Conservation (phyloP, 129 eudicot genomes). For the Lonicera japonica region DNA sequence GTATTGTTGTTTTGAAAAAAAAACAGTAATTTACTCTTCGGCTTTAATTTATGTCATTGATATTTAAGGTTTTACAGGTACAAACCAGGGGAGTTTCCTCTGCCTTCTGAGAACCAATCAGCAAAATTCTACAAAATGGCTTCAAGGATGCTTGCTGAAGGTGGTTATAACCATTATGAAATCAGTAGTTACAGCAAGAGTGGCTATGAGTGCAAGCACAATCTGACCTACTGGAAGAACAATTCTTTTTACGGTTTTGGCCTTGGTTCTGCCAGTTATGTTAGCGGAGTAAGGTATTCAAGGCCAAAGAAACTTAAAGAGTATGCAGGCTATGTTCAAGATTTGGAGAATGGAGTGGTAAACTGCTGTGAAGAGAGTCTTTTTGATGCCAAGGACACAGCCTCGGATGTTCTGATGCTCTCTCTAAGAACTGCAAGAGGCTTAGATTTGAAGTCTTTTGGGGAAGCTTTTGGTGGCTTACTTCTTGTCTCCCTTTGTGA, state of each 20-base stretch:
- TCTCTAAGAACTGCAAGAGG: slow-evolving; percentile 85
- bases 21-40: no score
- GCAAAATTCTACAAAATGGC: slow-evolving; percentile 87
- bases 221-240: slow-evolving; percentile 83
- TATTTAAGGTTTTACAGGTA: slow-evolving; percentile 55
- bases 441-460: slow-evolving; percentile 57
- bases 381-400: slow-evolving; percentile 49
- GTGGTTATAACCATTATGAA: slow-evolving; percentile 79
- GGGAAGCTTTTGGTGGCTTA: slow-evolving; percentile 51
- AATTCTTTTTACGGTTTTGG: slow-evolving; percentile 76
- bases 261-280: slow-evolving; percentile 82
- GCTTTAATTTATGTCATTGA: background rate
- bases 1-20: background rate
- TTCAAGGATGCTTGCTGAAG: slow-evolving; percentile 57
- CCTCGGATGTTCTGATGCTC: slow-evolving; percentile 77
- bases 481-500: slow-evolving; percentile 49
- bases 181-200: slow-evolving; percentile 81
- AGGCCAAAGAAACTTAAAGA: slow-evolving; percentile 84
- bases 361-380: slow-evolving; percentile 23
- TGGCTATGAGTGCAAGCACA: slow-evolving; percentile 78
- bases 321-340: slow-evolving; percentile 51
- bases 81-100: slow-evolving; percentile 85
- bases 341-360: slow-evolving; percentile 48
- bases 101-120: slow-evolving; percentile 77
- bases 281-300: slow-evolving; percentile 60